Conservation (phyloP, 2,329 filamentous ascomycete genomes). For the Cladosporium sp. region DNA sequence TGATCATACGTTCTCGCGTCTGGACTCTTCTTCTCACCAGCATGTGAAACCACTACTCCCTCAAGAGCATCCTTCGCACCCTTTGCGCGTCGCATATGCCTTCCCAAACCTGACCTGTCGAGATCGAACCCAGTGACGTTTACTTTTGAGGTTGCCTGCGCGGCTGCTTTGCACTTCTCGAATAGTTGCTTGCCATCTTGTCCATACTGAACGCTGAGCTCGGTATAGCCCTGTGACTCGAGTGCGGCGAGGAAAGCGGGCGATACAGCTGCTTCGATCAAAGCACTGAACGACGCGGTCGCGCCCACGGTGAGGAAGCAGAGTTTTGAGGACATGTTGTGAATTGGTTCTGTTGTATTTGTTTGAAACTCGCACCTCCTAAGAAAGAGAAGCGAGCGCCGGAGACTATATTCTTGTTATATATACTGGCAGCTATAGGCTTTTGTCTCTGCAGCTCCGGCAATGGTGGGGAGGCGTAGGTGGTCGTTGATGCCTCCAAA, state of each 20-base stretch:
- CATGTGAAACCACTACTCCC: constrained; percentile 83
- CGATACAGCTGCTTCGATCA: constrained; percentile 64
- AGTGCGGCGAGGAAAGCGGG: constrained; percentile 62
- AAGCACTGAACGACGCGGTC: constrained; percentile 73
- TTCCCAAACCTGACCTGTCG: constrained; percentile 54
- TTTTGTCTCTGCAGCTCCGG: not conserved
- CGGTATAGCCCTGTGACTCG: constrained; percentile 57
- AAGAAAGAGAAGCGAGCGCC: not conserved
- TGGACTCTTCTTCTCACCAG: constrained; percentile 46
- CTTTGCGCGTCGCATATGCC: constrained; percentile 55
- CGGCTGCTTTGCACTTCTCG: constrained; percentile 28
- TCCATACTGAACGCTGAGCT: constrained; percentile 78
- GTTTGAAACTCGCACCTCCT: not conserved
- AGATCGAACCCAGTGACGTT: constrained; percentile 63
- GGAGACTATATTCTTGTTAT: not conserved
- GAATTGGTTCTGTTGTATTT: constrained; percentile 8
- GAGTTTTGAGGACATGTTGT: constrained; percentile 32
- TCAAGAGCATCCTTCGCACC: constrained; percentile 42
- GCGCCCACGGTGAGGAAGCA: constrained; percentile 92
- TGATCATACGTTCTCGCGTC: not conserved
- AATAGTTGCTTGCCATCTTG: constrained; percentile 57
- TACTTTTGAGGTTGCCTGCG: constrained; percentile 35
- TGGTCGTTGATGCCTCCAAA: constrained; percentile 3
- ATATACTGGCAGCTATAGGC: constrained; percentile 2
- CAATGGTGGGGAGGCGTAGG: constrained; percentile 9